These are phyloP conservation scores for Phaeotremella skinneri DNA, from an alignment of 768 basidiomycete species.

Conservation along the genomic window DNA sequence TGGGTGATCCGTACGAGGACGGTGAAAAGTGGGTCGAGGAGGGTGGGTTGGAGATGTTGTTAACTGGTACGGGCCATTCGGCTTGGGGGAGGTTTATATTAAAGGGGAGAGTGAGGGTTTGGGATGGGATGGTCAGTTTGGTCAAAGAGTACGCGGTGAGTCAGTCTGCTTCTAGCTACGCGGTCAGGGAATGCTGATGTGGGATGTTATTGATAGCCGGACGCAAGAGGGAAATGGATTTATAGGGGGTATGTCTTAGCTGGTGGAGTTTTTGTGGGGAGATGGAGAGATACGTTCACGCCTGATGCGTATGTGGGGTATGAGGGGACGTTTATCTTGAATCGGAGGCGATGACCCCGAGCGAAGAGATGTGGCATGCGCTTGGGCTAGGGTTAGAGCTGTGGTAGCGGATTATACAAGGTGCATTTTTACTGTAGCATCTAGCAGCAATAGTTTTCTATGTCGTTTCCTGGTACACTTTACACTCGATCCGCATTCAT, in stretches of 20 bases:
- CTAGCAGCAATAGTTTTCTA: background rate
- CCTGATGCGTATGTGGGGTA: conserved; percentile 66
- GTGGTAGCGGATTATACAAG: background rate
- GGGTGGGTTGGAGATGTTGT: conserved; percentile 44
- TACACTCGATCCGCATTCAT: background rate
- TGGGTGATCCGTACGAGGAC: conserved; percentile 2
- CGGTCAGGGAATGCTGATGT: conserved; percentile 1
- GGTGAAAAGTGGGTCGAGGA: conserved; percentile 26
- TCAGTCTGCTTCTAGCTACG: background rate
- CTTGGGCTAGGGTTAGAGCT: background rate
- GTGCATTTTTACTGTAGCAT: background rate
- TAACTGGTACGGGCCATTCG: conserved; percentile 50
- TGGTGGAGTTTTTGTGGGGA: conserved; percentile 70
- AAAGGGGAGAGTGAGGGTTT: conserved; percentile 46
- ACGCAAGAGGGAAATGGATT: conserved; percentile 36
- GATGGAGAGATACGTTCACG: conserved; percentile 83
- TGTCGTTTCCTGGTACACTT: background rate
- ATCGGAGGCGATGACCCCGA: conserved; percentile 10
- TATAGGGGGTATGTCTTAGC: conserved; percentile 64
- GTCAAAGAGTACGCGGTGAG: conserved; percentile 53
- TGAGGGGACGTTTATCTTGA: conserved; percentile 58
- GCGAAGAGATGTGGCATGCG: conserved; percentile 3
- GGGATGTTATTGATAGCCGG: conserved; percentile 32
- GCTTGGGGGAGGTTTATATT: conserved; percentile 52
- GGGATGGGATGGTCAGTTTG: conserved; percentile 51